Conservation (phyloP, 179 eudicot genomes). For the Gypsophila paniculata region DNA sequence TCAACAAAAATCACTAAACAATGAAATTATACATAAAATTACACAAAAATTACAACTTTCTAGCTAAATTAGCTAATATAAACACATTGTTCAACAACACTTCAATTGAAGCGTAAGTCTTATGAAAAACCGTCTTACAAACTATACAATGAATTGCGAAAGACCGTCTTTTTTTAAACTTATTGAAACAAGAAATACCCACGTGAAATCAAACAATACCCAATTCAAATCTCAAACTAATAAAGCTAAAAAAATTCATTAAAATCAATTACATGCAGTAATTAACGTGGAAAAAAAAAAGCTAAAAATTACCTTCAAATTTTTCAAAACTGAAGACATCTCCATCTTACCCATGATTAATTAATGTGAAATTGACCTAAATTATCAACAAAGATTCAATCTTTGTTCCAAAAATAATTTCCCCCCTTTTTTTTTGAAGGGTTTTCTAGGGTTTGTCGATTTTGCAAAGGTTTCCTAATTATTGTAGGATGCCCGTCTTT, state of each 20-base stretch:
- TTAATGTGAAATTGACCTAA: background rate
- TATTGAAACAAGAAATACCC: background rate
- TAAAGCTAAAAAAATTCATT: background rate
- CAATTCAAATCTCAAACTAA: conserved; percentile 1
- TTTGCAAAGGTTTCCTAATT: conserved; percentile 8
- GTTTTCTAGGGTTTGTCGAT: conserved; percentile 2
- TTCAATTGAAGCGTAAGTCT: no score
- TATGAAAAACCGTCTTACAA: no score
- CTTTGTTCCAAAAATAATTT: conserved; percentile 19
- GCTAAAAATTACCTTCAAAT: conserved; percentile 59
- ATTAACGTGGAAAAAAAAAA: background rate
- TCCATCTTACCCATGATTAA: conserved; percentile 68
- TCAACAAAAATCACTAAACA: no score
- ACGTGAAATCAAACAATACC: background rate
- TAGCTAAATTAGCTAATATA: no score
- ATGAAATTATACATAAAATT: no score
- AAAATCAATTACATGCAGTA: background rate
- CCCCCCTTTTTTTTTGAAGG: conserved; percentile 14
- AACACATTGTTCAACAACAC: no score
- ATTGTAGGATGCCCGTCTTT: no score
- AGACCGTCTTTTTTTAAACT: no score
- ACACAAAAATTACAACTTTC: no score
- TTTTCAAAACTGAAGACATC: conserved; percentile 69
- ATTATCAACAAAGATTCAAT: conserved; percentile 11
- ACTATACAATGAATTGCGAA: no score